Conservation (phyloP, 345 rosid genomes). For the Linum usitatissimum region DNA sequence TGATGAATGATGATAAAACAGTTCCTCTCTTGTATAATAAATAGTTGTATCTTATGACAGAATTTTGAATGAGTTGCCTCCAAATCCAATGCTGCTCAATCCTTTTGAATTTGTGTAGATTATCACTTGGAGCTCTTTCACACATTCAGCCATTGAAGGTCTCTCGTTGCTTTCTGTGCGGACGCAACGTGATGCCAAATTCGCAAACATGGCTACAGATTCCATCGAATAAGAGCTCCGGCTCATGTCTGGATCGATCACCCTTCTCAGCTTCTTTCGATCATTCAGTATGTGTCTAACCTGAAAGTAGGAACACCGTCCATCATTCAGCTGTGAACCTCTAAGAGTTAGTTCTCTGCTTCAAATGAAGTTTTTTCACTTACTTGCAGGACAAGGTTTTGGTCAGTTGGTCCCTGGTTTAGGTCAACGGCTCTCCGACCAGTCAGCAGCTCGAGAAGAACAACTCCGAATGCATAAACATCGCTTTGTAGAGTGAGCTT, state of each 20-base stretch:
- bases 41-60: slow-evolving; percentile 20
- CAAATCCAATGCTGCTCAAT: slow-evolving; percentile 25
- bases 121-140: slow-evolving; percentile 70
- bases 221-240: slow-evolving; percentile 66
- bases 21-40: not conserved
- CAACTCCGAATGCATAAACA: slow-evolving; percentile 95
- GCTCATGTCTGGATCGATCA: slow-evolving; percentile 70
- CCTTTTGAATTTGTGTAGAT: slow-evolving; percentile 63
- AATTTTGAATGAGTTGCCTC: slow-evolving; percentile 42
- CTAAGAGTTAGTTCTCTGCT: slow-evolving; percentile 1
- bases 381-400: slow-evolving; percentile 92
- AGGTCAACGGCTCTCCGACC: slow-evolving; percentile 93
- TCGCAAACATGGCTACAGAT: slow-evolving; percentile 79
- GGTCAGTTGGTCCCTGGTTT: slow-evolving; percentile 75
- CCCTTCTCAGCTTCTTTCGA: slow-evolving; percentile 63
- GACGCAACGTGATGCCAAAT: slow-evolving; percentile 88
- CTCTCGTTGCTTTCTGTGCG: slow-evolving; percentile 76
- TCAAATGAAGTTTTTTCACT: slow-evolving; percentile 9
- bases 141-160: slow-evolving; percentile 72
- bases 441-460: slow-evolving; percentile 84
- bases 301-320: slow-evolving; percentile 34
- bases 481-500: slow-evolving; percentile 92
- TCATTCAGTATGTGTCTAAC: slow-evolving; percentile 71
- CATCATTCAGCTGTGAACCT: slow-evolving; percentile 7
- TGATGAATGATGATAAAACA: not conserved